Evolutionary conservation across 352 stramenopile species (phyloP).

Genomic region (Phytophthora cryptogea): DNA sequence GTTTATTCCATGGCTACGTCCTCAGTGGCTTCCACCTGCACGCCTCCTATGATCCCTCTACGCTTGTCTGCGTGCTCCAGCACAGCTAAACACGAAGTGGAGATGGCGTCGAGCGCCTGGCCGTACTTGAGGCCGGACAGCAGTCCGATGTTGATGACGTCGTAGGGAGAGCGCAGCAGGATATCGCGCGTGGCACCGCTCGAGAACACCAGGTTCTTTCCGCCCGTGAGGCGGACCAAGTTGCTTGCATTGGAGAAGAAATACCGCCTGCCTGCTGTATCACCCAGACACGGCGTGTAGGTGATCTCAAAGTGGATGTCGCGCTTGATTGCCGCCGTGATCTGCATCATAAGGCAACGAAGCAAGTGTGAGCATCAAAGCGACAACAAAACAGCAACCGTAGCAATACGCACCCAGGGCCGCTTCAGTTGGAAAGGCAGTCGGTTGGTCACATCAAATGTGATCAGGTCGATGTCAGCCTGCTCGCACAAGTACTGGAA

Average conservation of each 20-base stretch:
- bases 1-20: conserved; percentile 56
- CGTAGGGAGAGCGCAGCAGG: conserved; percentile 79
- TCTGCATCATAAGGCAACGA: conserved; percentile 24
- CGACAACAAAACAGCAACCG: not conserved
- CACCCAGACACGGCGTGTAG: conserved; percentile 75
- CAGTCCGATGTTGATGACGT: conserved; percentile 81
- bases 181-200: conserved; percentile 77
- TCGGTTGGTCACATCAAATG: conserved; percentile 80
- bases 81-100: conserved; percentile 55
- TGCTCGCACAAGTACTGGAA: conserved; percentile 88
- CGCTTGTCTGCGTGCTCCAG: conserved; percentile 66
- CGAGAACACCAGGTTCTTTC: conserved; percentile 71
- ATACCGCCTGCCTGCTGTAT: conserved; percentile 78
- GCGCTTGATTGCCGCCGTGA: conserved; percentile 74
- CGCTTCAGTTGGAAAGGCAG: conserved; percentile 81
- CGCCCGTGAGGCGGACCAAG: conserved; percentile 71
- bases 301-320: conserved; percentile 81
- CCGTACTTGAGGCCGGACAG: conserved; percentile 73
- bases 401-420: conserved; percentile 51
- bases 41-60: conserved; percentile 51
- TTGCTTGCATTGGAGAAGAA: conserved; percentile 89
- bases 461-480: conserved; percentile 79
- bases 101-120: conserved; percentile 70
- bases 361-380: conserved; percentile 3
- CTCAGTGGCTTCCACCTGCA: conserved; percentile 39